Evolutionary conservation across 1,139 yeast genomes (phyloP), one percentile per base, ranked within the genome.

Genomic region (Lodderomyces oxycetoniae): DNA sequence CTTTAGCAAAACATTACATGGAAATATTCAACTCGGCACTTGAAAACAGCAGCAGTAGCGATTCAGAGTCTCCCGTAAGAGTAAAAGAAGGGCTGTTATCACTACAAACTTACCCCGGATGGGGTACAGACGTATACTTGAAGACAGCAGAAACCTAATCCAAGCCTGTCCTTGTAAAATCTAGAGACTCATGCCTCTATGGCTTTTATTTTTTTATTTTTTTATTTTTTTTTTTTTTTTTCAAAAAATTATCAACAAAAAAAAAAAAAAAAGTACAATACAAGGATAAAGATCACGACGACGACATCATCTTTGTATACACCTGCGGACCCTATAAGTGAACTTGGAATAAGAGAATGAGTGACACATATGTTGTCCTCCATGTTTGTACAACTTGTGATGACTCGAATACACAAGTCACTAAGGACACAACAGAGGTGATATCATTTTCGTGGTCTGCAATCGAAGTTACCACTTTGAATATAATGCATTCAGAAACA

Each of bases 101-200:
- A 26, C 67, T 89, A 25, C 95, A 88, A 53, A 79, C 84, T 21
- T 77, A 87, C 43, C 74, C 76, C 56, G 95, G 96, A 1, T 77
- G 86, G 77, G 98, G 98, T 1, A 67, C 74, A 2, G 74, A 67
- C 39, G 68, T 67, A 1, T 68, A 67, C 43, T 41, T 68, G 31
- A 68, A 67, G 30, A 43, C 47, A 9, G 41, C 42, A 7, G 46
- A n/a, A n/a, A n/a, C n/a, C n/a, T n/a, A n/a, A n/a, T n/a, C n/a
- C 26, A 12, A 24, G 23, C 23, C n/a, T 20, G 8, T 8, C 8
- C 23, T n/a, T 20, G 8, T 20, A n/a, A 20, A 20, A 20, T 20
- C 23, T 20, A n/a, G n/a, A 20, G 10, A 8, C 23, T 20, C 10
- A 20, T n/a, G n/a, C n/a, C n/a, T n/a, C n/a, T n/a, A n/a, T n/a